A percentile compares a stretch with the other conserved stretches of the same genome.
Evolutionary conservation across 345 rosid species (phyloP).

Genomic region (Streptanthus diversifolius): DNA sequence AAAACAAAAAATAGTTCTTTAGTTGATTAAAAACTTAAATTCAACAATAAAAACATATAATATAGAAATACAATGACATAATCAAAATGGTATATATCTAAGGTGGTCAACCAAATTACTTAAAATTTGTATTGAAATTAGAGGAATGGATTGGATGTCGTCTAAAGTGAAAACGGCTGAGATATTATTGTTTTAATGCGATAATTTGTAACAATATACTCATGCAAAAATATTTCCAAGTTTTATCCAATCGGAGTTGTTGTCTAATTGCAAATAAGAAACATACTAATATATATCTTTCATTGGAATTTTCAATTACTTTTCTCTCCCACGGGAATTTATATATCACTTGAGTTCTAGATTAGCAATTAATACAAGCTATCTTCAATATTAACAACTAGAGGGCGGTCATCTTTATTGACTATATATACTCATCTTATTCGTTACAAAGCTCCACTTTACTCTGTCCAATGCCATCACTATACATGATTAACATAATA

Average conservation of each 20-base stretch:
- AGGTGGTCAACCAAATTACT: background rate
- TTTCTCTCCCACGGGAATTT: slow-evolving; percentile 2
- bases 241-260: background rate
- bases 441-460: slow-evolving; percentile 17
- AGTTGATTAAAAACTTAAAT: background rate
- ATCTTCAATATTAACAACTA: slow-evolving; percentile 17
- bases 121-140: background rate
- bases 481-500: slow-evolving; percentile 2
- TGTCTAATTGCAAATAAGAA: background rate
- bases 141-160: background rate
- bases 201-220: background rate
- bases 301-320: background rate
- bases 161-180: background rate
- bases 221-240: background rate
- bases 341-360: slow-evolving; percentile 5
- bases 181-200: background rate
- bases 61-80: background rate
- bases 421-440: slow-evolving; percentile 18
- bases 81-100: background rate
- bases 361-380: slow-evolving; percentile 19
- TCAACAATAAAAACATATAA: background rate
- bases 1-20: background rate
- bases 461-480: background rate
- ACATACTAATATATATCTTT: background rate
- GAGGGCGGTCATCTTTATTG: slow-evolving; percentile 35